phyloP scores from a whole-genome alignment of 192 early-diverging fungal genomes.

The Linnemannia schmuckeri region DNA sequence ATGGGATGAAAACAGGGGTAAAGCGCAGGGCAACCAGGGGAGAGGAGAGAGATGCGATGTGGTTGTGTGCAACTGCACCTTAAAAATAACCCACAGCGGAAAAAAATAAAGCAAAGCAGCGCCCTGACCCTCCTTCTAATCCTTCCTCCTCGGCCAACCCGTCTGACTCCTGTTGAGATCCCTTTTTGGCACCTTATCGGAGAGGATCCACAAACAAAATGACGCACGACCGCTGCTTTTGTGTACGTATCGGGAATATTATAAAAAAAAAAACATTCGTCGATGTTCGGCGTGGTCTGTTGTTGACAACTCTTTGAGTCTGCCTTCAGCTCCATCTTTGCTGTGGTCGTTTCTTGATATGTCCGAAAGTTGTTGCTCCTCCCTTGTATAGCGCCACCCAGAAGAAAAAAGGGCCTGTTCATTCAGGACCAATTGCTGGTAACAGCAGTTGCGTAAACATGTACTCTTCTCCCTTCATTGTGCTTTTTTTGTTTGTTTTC shows the following conservation, averaged over 20 bases:
- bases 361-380: neutral
- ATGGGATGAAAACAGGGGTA: neutral
- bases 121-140: neutral
- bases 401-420: neutral
- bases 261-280: neutral
- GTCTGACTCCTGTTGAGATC: neutral
- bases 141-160: neutral
- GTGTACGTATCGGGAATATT: neutral
- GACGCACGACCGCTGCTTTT: neutral
- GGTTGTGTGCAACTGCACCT: neutral
- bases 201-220: neutral
- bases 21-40: too few relatives aligned
- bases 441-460: neutral
- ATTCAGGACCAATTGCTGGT: neutral
- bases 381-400: neutral
- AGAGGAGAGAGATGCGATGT: neutral
- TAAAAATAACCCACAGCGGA: constrained; percentile 2
- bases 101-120: neutral
- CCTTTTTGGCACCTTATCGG: neutral
- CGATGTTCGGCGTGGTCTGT: neutral
- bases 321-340: neutral
- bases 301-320: neutral
- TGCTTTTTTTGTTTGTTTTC: neutral
- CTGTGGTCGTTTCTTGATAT: neutral
- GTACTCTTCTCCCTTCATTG: neutral